phyloP scores from a whole-genome alignment of 2,329 filamentous ascomycete species.

The Lithohypha guttulata region DNA sequence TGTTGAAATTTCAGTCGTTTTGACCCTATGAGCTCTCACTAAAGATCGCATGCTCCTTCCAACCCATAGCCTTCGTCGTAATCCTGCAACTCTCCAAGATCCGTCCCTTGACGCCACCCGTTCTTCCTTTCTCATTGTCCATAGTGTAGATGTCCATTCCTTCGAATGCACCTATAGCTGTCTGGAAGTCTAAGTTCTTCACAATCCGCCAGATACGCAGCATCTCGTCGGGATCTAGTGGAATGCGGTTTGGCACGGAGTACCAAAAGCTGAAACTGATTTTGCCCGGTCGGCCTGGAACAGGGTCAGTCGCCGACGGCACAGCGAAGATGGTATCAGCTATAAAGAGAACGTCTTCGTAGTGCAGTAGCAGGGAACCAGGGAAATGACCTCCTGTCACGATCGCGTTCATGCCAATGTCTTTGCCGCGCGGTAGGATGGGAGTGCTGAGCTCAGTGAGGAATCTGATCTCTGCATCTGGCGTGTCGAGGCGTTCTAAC shows the following conservation, averaged over 20 bases:
- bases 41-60: constrained; percentile 26
- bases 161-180: constrained; percentile 34
- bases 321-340: constrained; percentile 67
- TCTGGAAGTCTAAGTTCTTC: constrained; percentile 56
- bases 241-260: constrained; percentile 41
- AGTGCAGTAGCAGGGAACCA: constrained; percentile 54
- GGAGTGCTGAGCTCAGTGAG: constrained; percentile 48
- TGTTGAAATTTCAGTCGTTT: no score
- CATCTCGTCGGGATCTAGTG: constrained; percentile 54
- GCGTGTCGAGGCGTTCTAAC: constrained; percentile 36
- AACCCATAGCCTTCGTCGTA: constrained; percentile 42
- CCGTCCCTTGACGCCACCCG: constrained; percentile 48
- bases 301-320: constrained; percentile 55
- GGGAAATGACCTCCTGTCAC: constrained; percentile 73
- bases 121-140: constrained; percentile 45
- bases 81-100: constrained; percentile 69
- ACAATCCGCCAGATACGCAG: constrained; percentile 59
- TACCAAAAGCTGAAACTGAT: constrained; percentile 14
- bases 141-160: constrained; percentile 17
- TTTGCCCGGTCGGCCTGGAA: background rate
- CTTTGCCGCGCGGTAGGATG: constrained; percentile 24
- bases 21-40: no score
- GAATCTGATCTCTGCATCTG: constrained; percentile 28
- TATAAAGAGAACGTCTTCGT: constrained; percentile 51
- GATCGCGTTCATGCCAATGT: constrained; percentile 45